Percentiles rank a stretch among this genome's conserved stretches.
Conservation (phyloP, 352 stramenopile species). For the Pythium grandisporangium region DNA sequence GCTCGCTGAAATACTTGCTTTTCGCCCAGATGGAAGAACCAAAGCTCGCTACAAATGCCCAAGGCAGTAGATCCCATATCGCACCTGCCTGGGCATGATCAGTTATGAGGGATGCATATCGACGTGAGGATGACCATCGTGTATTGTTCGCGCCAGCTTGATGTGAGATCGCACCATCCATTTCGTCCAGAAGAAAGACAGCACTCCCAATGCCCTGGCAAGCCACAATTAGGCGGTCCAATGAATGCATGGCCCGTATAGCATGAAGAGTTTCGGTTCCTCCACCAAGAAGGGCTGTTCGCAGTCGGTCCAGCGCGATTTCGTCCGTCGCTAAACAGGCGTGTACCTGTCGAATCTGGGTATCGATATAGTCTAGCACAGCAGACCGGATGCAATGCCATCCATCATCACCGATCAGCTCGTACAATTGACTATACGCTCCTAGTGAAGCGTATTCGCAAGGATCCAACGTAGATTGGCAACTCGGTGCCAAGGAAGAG, state of each 20-base stretch:
- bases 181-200: slow-evolving; percentile 19
- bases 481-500: no score
- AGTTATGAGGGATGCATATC: no score
- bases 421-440: slow-evolving; percentile 5
- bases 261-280: slow-evolving; percentile 17
- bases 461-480: neutral
- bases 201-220: slow-evolving; percentile 18
- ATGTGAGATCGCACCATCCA: neutral
- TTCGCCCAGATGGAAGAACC: slow-evolving; percentile 30
- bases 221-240: slow-evolving; percentile 15
- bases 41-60: slow-evolving; percentile 31
- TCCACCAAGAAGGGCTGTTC: slow-evolving; percentile 11
- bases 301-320: slow-evolving; percentile 22
- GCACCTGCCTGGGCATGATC: slow-evolving; percentile 5
- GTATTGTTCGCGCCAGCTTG: no score
- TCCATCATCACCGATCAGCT: slow-evolving; percentile 10
- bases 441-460: slow-evolving; percentile 1
- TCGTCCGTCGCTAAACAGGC: slow-evolving; percentile 15
- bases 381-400: slow-evolving; percentile 3
- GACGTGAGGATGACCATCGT: no score
- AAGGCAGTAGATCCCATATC: slow-evolving; percentile 28
- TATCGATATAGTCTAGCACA: neutral
- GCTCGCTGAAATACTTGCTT: slow-evolving; percentile 17
- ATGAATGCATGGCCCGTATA: slow-evolving; percentile 17
- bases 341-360: slow-evolving; percentile 9